Evolutionary conservation across 768 basidiomycete genomes (phyloP), one percentile per base, ranked within the genome.

Genomic region (Pulveroboletus sp.): DNA sequence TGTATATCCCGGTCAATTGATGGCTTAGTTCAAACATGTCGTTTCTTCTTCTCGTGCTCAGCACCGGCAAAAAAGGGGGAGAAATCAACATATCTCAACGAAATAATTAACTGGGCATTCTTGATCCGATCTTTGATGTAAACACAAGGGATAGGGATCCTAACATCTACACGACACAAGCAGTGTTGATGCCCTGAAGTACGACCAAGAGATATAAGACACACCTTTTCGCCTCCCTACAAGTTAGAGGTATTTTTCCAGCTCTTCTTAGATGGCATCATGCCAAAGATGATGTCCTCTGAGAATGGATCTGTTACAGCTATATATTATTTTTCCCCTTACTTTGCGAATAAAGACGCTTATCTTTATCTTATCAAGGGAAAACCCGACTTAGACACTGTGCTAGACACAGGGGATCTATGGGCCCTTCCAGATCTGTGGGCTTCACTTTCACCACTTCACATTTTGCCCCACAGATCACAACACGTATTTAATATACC

Each of bases 241-340:
- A 99, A 71, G 68, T 98, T 97, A 9, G 94, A 94, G 24, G 97
- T 95, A 51, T 95, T 94, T 72, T 93, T 90, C 94, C 95, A 97
- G 63, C 90, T 94, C 79, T 98, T 98, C 79, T 97, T 97, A 0
- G 94, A 95, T 2, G 95, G 95, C 95, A 99, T 99, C 55, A 99
- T 95, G 55, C 88, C 90, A 75, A 97, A 97, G 50, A 94, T 91
- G 67, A 94, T 94, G 13, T 95, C 95, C 67, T 98, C 97, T 0
- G 95, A 92, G 76, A 98, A 99, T 1, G 97, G 97, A 69, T 99
- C 97, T n/a, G n/a, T n/a, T n/a, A n/a, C n/a, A n/a, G n/a, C n/a
- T n/a, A n/a, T n/a, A n/a, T n/a, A n/a, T n/a, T n/a, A n/a, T n/a
- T n/a, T n/a, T n/a, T n/a, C n/a, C n/a, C n/a, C n/a, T n/a, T n/a